Percentiles rank a stretch among this genome's conserved stretches.
Conservation (phyloP, 2,329 filamentous ascomycete genomes). For the Ophiosphaerella korrae region DNA sequence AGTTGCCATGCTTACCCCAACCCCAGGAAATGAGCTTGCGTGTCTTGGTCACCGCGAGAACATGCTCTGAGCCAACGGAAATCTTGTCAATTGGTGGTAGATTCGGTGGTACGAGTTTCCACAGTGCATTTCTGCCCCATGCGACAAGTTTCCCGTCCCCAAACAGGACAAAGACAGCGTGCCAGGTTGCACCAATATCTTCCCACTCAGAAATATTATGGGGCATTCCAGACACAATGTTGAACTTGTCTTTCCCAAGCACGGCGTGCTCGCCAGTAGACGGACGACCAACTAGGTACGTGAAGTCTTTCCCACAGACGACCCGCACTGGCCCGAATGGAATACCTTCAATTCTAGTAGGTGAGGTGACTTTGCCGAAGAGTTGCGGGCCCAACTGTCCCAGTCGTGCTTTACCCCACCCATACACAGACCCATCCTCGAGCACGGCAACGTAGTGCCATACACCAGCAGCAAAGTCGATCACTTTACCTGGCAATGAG, state of each 20-base stretch:
- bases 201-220: constrained; percentile 62
- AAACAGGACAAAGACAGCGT: constrained; percentile 74
- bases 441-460: constrained; percentile 77
- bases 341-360: constrained; percentile 43
- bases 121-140: constrained; percentile 87
- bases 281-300: constrained; percentile 66
- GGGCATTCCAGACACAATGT: constrained; percentile 64
- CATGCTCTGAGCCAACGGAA: constrained; percentile 90
- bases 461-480: constrained; percentile 74
- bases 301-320: constrained; percentile 85
- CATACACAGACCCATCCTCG: constrained; percentile 76
- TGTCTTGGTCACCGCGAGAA: constrained; percentile 69
- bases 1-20: constrained; percentile 98
- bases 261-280: constrained; percentile 66
- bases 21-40: constrained; percentile 83
- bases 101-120: constrained; percentile 71
- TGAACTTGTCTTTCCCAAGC: constrained; percentile 78
- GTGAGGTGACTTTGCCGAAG: constrained; percentile 46
- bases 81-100: constrained; percentile 66
- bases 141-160: constrained; percentile 65
- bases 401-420: constrained; percentile 87
- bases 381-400: constrained; percentile 72
- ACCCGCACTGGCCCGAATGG: constrained; percentile 69
- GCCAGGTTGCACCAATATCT: constrained; percentile 79
- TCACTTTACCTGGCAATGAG: constrained; percentile 46